Base-by-base conservation (phyloP, 495 filamentous ascomycete species). In the Aspergillus biplanus region DNA sequence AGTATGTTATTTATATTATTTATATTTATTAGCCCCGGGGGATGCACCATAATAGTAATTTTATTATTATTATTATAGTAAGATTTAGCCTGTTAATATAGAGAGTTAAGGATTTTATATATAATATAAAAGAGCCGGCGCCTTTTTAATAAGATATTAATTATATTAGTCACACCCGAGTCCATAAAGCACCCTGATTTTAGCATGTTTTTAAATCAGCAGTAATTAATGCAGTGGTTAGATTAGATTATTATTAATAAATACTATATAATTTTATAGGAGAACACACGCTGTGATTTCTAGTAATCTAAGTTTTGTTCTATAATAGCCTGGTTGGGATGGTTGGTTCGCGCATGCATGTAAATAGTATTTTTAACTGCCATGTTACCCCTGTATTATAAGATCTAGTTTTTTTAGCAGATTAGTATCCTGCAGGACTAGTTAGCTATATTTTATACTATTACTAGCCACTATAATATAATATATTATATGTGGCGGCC, bases 1-100 rank as follows among this genome's bases (percentile, higher is more conserved):
- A 55, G 52, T 33, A 55, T 55, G 31, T 35, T 55, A 35, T 55
- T 55, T 21, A 55, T 55, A 33, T 18, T 55, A 16, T 27, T n/a
- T 6, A 27, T 34, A 8, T 55, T 34, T 13, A 8, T 27, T 27
- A 27, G 21, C 21, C 21, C 52, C 7, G 52, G 31, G 3, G 33
- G 33, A 13, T 9, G 12, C 7, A 55, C 33, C 0, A 18, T 55
- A 1, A n/a, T 55, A 1, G 52, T 55, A 6, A 33, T 55, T 5
- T n/a, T 21, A 35, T 55, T 55, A n/a, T 33, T 55, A 13, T 55
- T 21, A 35, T 18, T 55, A 15, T 15, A 21, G 31, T 1, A 12
- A 7, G 33, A 55, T 35, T 35, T 55, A 21, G 4, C 4, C 9
- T 33, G n/a, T 31, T 33, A 35, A 15, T 55, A 7, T 33, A 0